Evolutionary conservation across 139 green algal genomes (phyloP), one percentile per base, ranked within the genome.

Genomic region (Chlamydomonas sphaeroides): DNA sequence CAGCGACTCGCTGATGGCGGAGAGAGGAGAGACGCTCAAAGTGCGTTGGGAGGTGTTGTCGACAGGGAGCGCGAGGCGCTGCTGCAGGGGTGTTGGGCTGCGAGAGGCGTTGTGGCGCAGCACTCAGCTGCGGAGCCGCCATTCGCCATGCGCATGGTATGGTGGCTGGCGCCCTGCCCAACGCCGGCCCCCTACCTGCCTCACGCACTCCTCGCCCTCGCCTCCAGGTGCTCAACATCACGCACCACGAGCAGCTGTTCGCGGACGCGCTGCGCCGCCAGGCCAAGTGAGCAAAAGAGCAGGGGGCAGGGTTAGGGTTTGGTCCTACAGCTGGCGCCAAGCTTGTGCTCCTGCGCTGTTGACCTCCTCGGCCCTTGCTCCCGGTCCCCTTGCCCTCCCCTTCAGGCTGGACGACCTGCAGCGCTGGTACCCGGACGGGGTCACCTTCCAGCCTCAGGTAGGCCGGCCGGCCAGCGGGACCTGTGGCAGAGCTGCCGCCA

Each of bases 361-460:
- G n/a, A n/a, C 15, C 72, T 67, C 49, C n/a, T 36, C 30, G 18
- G 7, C 10, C 28, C 33, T 26, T 53, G 30, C 32, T n/a, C 28
- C 56, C 14, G 33, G 17, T 28, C 49, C 25, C 23, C 30, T n/a
- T 5, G n/a, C 25, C 38, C 65, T 33, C 38, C 25, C 15, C 39
- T 11, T 5, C 78, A 90, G 88, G 56, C 41, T 86, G 78, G 80
- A 92, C 41, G 88, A 92, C 41, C 85, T 90, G 51, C 78, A 80
- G 23, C 36, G 72, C 38, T 94, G 88, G 90, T 86, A 89, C 71
- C 94, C 92, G 0, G 92, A 97, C 71, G 93, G 96, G 14, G 89
- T 91, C 20, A 97, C 94, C 53, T 97, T 97, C 89, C 83, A 88
- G 51, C 94, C 94, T n/a, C n/a, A n/a, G n/a, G n/a, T n/a, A n/a